Conservation (phyloP, 2,329 filamentous ascomycete species). For the Thermoascus crustaceus region DNA sequence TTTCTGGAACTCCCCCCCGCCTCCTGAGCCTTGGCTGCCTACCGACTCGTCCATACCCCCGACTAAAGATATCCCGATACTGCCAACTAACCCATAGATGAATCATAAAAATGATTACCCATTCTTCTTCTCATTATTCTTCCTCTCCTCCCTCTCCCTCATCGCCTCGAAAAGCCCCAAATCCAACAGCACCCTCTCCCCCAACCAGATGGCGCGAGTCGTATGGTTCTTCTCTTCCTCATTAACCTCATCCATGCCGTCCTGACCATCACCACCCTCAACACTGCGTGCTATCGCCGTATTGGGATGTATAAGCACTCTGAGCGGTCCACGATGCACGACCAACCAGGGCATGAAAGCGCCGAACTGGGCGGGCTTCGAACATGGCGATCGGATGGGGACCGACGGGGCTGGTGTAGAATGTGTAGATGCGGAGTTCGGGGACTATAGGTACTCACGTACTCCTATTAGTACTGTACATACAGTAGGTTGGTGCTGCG, state of each 20-base stretch:
- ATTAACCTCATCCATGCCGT: slow-evolving; percentile 39
- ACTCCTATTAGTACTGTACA: too few species aligned
- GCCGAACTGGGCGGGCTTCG: slow-evolving; percentile 82
- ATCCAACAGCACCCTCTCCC: slow-evolving; percentile 39
- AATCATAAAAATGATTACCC: slow-evolving; percentile 2
- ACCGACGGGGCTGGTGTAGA: slow-evolving; percentile 71
- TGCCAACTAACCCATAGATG: background rate
- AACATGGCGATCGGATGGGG: slow-evolving; percentile 85
- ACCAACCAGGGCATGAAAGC: slow-evolving; percentile 82
- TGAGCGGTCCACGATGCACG: slow-evolving; percentile 71
- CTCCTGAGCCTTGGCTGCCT: too few species aligned
- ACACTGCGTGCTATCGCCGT: too few species aligned
- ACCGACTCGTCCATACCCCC: too few species aligned
- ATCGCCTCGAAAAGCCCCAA: slow-evolving; percentile 28
- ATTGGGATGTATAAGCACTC: slow-evolving; percentile 75
- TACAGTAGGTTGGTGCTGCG: too few species aligned
- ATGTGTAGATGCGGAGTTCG: slow-evolving; percentile 69
- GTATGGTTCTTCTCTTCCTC: slow-evolving; percentile 41
- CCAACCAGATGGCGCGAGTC: slow-evolving; percentile 38
- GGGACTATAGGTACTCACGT: slow-evolving; percentile 62
- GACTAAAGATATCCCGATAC: too few species aligned
- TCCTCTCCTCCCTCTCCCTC: slow-evolving; percentile 16
- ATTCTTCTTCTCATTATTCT: slow-evolving; percentile 9
- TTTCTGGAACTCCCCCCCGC: too few species aligned
- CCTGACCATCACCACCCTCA: too few species aligned